phyloP scores from a whole-genome alignment of 805 yeast species.

The Saturnispora gosingensis region DNA sequence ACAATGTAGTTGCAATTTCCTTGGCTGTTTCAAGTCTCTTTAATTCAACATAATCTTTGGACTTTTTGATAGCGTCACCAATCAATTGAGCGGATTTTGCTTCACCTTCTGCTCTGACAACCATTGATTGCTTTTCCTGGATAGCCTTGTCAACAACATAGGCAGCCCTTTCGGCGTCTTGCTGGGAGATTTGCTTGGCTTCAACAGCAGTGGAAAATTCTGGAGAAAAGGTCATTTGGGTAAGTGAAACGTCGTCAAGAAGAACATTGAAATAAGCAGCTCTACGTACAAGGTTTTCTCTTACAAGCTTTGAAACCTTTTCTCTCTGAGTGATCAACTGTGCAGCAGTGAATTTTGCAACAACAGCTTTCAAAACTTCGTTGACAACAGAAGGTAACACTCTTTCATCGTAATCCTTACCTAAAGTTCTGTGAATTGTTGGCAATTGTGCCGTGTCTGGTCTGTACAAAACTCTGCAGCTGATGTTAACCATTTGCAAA shows the following conservation, averaged over 20 bases:
- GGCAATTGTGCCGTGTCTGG: conserved; percentile 79
- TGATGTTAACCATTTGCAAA: conserved; percentile 96
- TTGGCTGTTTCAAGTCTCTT: conserved; percentile 95
- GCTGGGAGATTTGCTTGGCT: conserved; percentile 98
- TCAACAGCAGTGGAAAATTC: conserved; percentile 97
- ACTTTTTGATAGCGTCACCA: conserved; percentile 98
- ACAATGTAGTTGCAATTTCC: conserved; percentile 81
- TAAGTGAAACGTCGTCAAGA: conserved; percentile 92
- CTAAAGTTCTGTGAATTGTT: conserved; percentile 81
- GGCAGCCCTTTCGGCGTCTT: conserved; percentile 98
- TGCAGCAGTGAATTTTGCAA: conserved; percentile 97
- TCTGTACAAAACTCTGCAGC: conserved; percentile 93
- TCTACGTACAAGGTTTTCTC: conserved; percentile 84
- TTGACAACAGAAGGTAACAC: conserved; percentile 95
- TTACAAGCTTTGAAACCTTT: conserved; percentile 81
- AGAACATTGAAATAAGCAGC: conserved; percentile 81
- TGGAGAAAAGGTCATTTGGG: conserved; percentile 95
- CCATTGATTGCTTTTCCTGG: conserved; percentile 95
- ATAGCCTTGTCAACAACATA: conserved; percentile 93
- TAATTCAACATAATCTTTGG: conserved; percentile 90
- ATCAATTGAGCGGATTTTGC: conserved; percentile 96
- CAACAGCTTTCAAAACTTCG: conserved; percentile 93
- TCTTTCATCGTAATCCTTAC: conserved; percentile 91
- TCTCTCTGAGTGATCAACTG: conserved; percentile 99
- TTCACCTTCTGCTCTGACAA: conserved; percentile 97